Evolutionary conservation across 148 eudicot species (phyloP).

Genomic region (Mesembryanthemum crystallinum): DNA sequence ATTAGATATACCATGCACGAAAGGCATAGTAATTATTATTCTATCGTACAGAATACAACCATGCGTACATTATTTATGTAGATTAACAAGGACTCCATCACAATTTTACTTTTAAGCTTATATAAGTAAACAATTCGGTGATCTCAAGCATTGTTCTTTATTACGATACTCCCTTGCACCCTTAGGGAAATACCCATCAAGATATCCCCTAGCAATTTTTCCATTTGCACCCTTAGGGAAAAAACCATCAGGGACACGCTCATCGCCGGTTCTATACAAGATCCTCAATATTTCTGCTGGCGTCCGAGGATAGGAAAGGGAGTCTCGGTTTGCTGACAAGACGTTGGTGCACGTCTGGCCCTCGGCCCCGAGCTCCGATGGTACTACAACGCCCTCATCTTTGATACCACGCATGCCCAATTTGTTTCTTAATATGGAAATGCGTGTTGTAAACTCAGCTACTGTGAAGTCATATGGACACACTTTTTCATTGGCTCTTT

Average conservation of each 20-base stretch:
- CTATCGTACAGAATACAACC: too few species aligned
- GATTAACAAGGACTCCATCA: too few species aligned
- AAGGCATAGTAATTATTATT: too few species aligned
- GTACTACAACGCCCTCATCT: conserved; percentile 75
- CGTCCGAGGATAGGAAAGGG: conserved; percentile 56
- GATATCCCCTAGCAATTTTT: conserved; percentile 42
- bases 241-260: conserved; percentile 66
- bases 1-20: too few species aligned
- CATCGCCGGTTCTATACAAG: conserved; percentile 57
- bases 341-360: conserved; percentile 45
- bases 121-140: too few species aligned
- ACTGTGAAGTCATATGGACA: conserved; percentile 62
- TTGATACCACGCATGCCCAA: conserved; percentile 62
- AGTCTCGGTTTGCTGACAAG: conserved; percentile 41
- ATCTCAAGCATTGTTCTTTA: too few species aligned
- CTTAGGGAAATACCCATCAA: too few species aligned
- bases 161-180: not conserved
- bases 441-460: conserved; percentile 53
- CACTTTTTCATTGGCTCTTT: conserved; percentile 37
- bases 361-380: conserved; percentile 58
- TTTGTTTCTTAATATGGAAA: conserved; percentile 57
- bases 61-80: too few species aligned
- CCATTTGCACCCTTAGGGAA: conserved; percentile 73
- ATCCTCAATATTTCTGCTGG: conserved; percentile 57
- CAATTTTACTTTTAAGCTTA: too few species aligned